A percentile compares a stretch with the other conserved stretches of the same genome.
Conservation (phyloP, 2,329 filamentous ascomycete genomes). For the Alternaria gaisen region DNA sequence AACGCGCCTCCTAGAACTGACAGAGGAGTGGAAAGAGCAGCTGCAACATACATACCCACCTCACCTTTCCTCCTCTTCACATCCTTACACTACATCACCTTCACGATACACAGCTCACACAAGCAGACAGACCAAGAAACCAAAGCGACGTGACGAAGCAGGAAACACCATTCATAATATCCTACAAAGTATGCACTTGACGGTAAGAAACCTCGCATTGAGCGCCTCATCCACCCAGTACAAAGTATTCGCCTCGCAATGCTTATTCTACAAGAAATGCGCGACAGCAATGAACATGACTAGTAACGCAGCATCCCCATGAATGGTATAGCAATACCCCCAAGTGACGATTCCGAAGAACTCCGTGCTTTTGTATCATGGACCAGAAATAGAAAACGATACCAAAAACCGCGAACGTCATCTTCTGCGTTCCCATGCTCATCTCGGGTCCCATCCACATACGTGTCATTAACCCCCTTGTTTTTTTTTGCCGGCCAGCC, state of each 20-base stretch:
- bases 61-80: not conserved
- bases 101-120: not conserved
- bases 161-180: conserved; percentile 29
- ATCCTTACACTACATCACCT: not conserved
- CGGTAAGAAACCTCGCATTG: conserved; percentile 10
- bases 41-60: not conserved
- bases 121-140: not conserved
- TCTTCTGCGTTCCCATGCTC: conserved; percentile 7
- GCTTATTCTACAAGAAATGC: conserved; percentile 34
- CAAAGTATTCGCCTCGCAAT: conserved; percentile 29
- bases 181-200: conserved; percentile 30
- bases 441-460: conserved; percentile 11
- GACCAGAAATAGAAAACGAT: conserved; percentile 16
- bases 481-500: conserved; percentile 37
- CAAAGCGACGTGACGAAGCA: not conserved
- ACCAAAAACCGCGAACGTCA: conserved; percentile 14
- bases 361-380: conserved; percentile 28
- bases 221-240: conserved; percentile 12
- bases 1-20: not conserved
- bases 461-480: conserved; percentile 24
- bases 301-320: conserved; percentile 21
- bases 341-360: conserved; percentile 21
- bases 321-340: conserved; percentile 19
- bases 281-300: conserved; percentile 20
- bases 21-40: not conserved